Base-by-base conservation (phyloP, 371 early-diverging fungal genomes). In the Zopfochytrium polystomum region DNA sequence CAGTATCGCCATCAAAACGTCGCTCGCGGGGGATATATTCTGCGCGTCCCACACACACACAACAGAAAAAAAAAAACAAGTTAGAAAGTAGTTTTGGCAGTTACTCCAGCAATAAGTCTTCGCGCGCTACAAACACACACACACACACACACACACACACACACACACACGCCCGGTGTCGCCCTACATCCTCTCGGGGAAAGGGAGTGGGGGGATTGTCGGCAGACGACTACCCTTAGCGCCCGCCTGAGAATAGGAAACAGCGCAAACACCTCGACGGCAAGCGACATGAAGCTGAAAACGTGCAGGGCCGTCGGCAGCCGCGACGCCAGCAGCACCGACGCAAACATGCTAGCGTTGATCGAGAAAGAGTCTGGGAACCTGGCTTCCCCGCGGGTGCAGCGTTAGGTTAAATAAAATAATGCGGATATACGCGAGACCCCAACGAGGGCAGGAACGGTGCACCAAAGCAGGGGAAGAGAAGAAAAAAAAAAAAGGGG, bases 321-420 rank as follows among this genome's bases (percentile, higher is more conserved):
- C 49, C 93, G 80, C 1, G 96, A 95, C 0, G 96, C 93, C n/a
- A 98, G 73, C 13, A 98, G 75, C 0, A 96, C 94, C 6, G 93
- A 90, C 0, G 93, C 96, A 68, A 95, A 93, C 18, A 97, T 90
- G 18, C 93, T 96, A 0, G 95, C 92, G 72, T 97, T 98, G 23
- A 93, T 89, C 4, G 95, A 90, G 15, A 96, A 73, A 1, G 95
- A 90, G 9, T 91, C 95, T 0, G 96, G 93, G 63, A 92, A 95
- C 56, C 92, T 81, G 30, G n/a, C n/a, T n/a, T n/a, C n/a, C 0
- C 11, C 27, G 0, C 6, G 26, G 11, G 15, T 18, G 52, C 34
- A 15, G 33, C 13, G 3, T 32, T 2, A n/a, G 2, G 2, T 25
- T 27, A 48, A 48, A 6, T 32, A 27, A 34, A 4, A 20, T 4